Evolutionary conservation across 202 grass and related monocot species (phyloP).

Genomic region (Carex arenaria): DNA sequence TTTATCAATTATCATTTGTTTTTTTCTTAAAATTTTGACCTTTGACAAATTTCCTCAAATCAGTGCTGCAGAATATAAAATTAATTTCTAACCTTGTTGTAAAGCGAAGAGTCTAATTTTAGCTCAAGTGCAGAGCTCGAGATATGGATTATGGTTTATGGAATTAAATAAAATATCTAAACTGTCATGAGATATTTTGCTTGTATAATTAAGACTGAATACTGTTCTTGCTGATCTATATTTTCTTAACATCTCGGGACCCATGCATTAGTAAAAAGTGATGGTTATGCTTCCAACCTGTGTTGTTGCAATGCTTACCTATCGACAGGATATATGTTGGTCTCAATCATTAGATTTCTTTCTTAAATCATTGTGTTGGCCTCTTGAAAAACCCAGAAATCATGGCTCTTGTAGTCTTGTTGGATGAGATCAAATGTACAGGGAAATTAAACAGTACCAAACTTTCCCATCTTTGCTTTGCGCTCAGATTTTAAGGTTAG

Average conservation of each 20-base stretch:
- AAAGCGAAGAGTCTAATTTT: background rate
- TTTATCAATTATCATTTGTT: background rate
- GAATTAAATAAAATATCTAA: background rate
- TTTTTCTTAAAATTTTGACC: background rate
- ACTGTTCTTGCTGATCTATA: background rate
- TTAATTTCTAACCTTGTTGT: background rate
- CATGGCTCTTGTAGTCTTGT: background rate
- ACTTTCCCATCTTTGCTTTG: constrained; percentile 1
- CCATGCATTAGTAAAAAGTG: background rate
- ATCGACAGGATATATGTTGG: background rate
- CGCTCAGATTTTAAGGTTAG: constrained; percentile 8
- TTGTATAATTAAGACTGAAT: background rate
- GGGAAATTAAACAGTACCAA: background rate
- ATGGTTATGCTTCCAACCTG: background rate
- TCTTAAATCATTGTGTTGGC: background rate
- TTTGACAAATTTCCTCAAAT: background rate
- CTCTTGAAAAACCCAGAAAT: background rate
- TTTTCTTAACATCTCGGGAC: background rate
- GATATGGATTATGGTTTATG: background rate
- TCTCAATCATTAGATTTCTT: background rate
- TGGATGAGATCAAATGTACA: background rate
- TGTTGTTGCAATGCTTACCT: background rate
- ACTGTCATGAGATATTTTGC: background rate
- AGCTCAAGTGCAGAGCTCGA: background rate
- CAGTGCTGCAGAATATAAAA: background rate